Conservation (phyloP, 257 asterid species). For the Ilex asprella region DNA sequence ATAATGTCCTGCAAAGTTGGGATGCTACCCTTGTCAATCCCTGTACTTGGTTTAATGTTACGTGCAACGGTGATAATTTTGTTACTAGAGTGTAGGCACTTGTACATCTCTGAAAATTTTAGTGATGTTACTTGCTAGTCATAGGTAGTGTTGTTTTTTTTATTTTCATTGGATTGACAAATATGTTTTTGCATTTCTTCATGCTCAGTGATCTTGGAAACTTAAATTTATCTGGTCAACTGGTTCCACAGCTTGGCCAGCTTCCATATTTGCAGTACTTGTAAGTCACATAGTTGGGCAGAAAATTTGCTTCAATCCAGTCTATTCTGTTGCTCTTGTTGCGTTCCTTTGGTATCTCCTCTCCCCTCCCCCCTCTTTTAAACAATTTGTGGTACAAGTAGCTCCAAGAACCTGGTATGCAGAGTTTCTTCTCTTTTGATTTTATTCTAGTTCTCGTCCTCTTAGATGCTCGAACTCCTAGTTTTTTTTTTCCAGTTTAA, state of each 20-base stretch:
- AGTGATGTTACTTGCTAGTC: background rate
- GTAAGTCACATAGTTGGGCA: constrained; percentile 43
- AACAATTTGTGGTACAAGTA: no score
- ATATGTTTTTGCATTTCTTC: constrained; percentile 11
- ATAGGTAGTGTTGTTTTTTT: background rate
- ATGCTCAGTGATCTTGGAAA: constrained; percentile 83
- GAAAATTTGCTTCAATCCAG: background rate
- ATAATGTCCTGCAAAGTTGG: constrained; percentile 94
- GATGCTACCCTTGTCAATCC: constrained; percentile 96
- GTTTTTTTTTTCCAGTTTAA: background rate
- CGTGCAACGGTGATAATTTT: constrained; percentile 71
- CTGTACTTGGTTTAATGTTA: constrained; percentile 96
- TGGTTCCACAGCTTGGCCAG: constrained; percentile 87
- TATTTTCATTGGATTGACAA: constrained; percentile 1
- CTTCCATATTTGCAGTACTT: constrained; percentile 72
- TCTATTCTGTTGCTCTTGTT: no score
- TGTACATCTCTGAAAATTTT: background rate
- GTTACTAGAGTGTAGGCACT: constrained; percentile 88
- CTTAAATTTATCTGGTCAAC: constrained; percentile 82
- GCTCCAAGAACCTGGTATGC: no score
- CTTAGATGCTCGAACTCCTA: background rate
- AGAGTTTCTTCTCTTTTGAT: no score
- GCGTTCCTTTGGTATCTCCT: no score
- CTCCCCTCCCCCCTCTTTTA: no score
- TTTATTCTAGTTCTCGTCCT: no score